Percentiles rank a stretch among this genome's conserved stretches.
phyloP scores from a whole-genome alignment of 148 eudicot genomes.

The Vaccinium darrowii region DNA sequence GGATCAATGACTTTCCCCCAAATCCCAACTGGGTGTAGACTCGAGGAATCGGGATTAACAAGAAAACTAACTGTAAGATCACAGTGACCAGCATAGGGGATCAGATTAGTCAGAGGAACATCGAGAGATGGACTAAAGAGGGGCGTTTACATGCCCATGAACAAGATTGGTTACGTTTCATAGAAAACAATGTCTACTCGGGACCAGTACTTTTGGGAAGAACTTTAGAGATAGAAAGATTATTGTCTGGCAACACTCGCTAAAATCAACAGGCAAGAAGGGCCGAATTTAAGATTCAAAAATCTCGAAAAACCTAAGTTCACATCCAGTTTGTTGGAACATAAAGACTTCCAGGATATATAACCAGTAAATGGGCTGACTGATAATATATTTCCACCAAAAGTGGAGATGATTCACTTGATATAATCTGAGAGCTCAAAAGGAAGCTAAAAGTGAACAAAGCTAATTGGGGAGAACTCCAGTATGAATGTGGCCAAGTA shows the following conservation, averaged over 20 bases:
- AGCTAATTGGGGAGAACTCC: neutral
- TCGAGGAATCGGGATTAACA: neutral
- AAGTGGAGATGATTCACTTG: neutral
- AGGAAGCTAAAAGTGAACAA: neutral
- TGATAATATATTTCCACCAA: neutral
- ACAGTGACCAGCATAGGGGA: neutral
- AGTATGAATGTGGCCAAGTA: neutral
- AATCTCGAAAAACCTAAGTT: neutral
- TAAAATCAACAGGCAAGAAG: neutral
- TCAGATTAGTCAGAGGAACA: neutral
- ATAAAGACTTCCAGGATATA: neutral
- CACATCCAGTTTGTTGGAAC: neutral
- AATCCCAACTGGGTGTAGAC: neutral
- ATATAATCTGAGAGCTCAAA: neutral
- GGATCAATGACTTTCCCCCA: neutral
- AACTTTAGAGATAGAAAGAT: neutral
- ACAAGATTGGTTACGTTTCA: neutral
- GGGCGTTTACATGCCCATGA: neutral
- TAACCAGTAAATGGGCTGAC: neutral
- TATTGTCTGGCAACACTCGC: neutral
- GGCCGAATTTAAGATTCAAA: neutral
- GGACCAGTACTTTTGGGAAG: neutral
- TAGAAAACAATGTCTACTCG: neutral
- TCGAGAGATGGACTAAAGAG: neutral
- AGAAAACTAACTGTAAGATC: neutral